Evolutionary conservation across 140 eudicot species (phyloP).

Genomic region (Ambrosia hybrid): DNA sequence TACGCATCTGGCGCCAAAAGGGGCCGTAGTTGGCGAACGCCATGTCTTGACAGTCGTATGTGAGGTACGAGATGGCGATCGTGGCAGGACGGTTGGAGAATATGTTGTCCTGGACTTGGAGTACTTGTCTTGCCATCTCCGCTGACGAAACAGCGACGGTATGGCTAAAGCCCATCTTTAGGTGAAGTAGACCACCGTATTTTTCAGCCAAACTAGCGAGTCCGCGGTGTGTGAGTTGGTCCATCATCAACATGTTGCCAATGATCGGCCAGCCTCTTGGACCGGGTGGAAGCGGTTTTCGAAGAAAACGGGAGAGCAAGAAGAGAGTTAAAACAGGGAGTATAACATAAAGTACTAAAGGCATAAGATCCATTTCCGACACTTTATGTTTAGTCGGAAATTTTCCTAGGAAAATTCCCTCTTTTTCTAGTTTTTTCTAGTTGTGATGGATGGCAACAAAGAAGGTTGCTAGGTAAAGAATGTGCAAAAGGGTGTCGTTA

Average conservation of each 20-base stretch:
- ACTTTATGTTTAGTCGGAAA: too few species aligned
- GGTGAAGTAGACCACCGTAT: background rate
- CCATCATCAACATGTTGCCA: background rate
- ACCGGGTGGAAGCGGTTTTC: background rate
- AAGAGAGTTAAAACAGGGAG: background rate
- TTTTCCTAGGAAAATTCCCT: too few species aligned
- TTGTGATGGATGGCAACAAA: too few species aligned
- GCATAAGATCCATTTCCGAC: too few species aligned
- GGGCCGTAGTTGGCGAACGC: background rate
- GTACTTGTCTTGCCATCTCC: background rate
- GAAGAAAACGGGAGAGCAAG: background rate
- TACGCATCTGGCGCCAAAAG: background rate
- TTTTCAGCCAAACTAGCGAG: background rate
- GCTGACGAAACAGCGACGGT: background rate
- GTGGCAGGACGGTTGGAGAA: background rate
- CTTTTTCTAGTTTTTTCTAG: too few species aligned
- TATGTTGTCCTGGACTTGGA: background rate
- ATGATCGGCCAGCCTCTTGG: background rate
- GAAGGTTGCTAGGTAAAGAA: too few species aligned
- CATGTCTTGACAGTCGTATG: background rate
- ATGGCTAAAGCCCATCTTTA: background rate
- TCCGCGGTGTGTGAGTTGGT: background rate
- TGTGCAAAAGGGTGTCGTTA: too few species aligned
- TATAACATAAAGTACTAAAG: too few species aligned
- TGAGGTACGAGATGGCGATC: background rate